These are phyloP conservation scores for Pythium dissotocum DNA, from an alignment of 352 stramenopile genomes.

Conservation along the genomic window DNA sequence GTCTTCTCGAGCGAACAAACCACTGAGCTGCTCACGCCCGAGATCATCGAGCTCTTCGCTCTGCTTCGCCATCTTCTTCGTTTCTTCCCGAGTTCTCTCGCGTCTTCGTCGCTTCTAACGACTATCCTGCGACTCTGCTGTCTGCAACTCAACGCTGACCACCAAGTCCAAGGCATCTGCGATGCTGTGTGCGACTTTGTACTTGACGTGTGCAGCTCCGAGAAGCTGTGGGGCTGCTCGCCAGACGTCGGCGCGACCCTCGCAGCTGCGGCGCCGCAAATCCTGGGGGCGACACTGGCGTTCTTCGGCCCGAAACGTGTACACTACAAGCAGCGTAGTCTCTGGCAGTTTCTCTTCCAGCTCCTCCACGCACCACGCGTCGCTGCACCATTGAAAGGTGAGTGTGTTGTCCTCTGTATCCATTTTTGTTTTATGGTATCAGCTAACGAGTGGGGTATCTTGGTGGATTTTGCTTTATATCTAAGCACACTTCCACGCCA, in stretches of 20 bases:
- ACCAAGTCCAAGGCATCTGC: slow-evolving; percentile 72
- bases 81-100: slow-evolving; percentile 45
- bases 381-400: slow-evolving; percentile 26
- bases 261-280: neutral
- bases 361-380: slow-evolving; percentile 66
- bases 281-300: slow-evolving; percentile 47
- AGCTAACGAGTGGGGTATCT: neutral
- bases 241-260: slow-evolving; percentile 2
- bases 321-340: slow-evolving; percentile 49
- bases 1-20: slow-evolving; percentile 38
- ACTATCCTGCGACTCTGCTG: slow-evolving; percentile 42
- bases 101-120: slow-evolving; percentile 23
- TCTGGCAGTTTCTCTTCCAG: slow-evolving; percentile 77
- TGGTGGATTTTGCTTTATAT: neutral
- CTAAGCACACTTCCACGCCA: slow-evolving; percentile 47
- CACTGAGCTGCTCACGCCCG: slow-evolving; percentile 40
- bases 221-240: slow-evolving; percentile 11
- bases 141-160: slow-evolving; percentile 54
- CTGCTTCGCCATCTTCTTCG: slow-evolving; percentile 41
- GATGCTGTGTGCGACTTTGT: slow-evolving; percentile 69
- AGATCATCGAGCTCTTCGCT: slow-evolving; percentile 58
- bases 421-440: neutral
- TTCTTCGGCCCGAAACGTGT: slow-evolving; percentile 50
- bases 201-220: slow-evolving; percentile 32
- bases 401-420: neutral